Percentiles rank a stretch among this genome's conserved stretches.
Evolutionary conservation across 2,329 filamentous ascomycete species (phyloP).

Genomic region (Ramularia collo-cygni): DNA sequence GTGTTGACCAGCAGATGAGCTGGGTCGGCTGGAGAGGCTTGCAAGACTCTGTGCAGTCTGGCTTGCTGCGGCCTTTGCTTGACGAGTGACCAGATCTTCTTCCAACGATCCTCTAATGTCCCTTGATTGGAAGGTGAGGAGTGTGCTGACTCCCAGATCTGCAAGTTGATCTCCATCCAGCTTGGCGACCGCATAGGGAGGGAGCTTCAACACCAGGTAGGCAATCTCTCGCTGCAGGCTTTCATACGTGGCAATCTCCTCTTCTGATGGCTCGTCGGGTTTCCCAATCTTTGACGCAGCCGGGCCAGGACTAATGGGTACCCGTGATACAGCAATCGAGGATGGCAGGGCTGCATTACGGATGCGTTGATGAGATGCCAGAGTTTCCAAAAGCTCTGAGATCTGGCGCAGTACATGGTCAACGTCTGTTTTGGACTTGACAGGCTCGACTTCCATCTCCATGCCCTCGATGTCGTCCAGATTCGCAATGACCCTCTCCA

Average conservation of each 20-base stretch:
- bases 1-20: slow-evolving; percentile 26
- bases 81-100: slow-evolving; percentile 58
- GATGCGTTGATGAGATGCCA: slow-evolving; percentile 72
- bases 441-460: slow-evolving; percentile 13
- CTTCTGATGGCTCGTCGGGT: slow-evolving; percentile 56
- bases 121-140: slow-evolving; percentile 63
- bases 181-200: slow-evolving; percentile 79
- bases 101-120: slow-evolving; percentile 76
- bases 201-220: slow-evolving; percentile 66
- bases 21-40: slow-evolving; percentile 21
- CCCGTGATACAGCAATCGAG: slow-evolving; percentile 19
- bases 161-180: slow-evolving; percentile 80
- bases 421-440: slow-evolving; percentile 30
- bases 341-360: slow-evolving; percentile 63
- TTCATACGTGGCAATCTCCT: slow-evolving; percentile 58
- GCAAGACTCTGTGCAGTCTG: slow-evolving; percentile 27
- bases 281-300: slow-evolving; percentile 49
- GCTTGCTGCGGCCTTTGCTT: slow-evolving; percentile 34
- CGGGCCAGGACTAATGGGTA: slow-evolving; percentile 54
- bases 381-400: slow-evolving; percentile 67
- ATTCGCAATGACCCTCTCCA: slow-evolving; percentile 23
- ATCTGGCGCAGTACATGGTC: slow-evolving; percentile 59
- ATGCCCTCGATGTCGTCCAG: slow-evolving; percentile 14
- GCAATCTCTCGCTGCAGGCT: slow-evolving; percentile 68
- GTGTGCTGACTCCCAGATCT: slow-evolving; percentile 73